These are phyloP conservation scores for Tephrocybe rancida DNA, from an alignment of 768 basidiomycete genomes.

Conservation along the genomic window DNA sequence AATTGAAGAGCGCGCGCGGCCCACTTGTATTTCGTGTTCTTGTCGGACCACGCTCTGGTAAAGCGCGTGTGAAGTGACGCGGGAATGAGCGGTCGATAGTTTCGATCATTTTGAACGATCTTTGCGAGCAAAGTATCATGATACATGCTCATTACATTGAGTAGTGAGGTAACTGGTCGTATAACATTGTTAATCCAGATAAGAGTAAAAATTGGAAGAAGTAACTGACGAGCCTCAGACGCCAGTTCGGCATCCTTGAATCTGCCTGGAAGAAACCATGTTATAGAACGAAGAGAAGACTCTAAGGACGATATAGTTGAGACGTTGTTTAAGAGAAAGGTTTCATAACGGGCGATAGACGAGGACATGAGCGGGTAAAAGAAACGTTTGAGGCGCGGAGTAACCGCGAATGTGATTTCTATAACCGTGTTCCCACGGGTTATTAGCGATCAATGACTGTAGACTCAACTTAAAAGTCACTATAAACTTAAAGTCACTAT, in stretches of 20 bases:
- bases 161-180: conserved; percentile 75
- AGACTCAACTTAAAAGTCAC: too few species aligned
- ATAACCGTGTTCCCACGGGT: conserved; percentile 8
- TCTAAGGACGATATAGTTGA: conserved; percentile 88
- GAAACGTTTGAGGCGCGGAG: neutral
- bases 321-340: conserved; percentile 82
- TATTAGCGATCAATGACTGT: too few species aligned
- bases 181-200: conserved; percentile 15
- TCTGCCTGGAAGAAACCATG: conserved; percentile 94
- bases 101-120: conserved; percentile 64
- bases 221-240: conserved; percentile 85
- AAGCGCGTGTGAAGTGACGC: conserved; percentile 83
- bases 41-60: conserved; percentile 84
- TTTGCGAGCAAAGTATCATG: conserved; percentile 89
- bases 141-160: conserved; percentile 90
- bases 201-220: conserved; percentile 7
- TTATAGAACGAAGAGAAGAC: conserved; percentile 84
- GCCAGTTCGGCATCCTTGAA: conserved; percentile 98
- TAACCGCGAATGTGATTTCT: conserved; percentile 22
- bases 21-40: conserved; percentile 73
- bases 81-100: conserved; percentile 75
- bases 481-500: too few species aligned
- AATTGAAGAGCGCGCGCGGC: conserved; percentile 74
- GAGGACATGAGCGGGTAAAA: conserved; percentile 53
- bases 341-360: conserved; percentile 74